Evolutionary conservation across 306 rosid genomes (phyloP), one percentile per base, ranked within the genome.

Genomic region (Cicer cuneatum): DNA sequence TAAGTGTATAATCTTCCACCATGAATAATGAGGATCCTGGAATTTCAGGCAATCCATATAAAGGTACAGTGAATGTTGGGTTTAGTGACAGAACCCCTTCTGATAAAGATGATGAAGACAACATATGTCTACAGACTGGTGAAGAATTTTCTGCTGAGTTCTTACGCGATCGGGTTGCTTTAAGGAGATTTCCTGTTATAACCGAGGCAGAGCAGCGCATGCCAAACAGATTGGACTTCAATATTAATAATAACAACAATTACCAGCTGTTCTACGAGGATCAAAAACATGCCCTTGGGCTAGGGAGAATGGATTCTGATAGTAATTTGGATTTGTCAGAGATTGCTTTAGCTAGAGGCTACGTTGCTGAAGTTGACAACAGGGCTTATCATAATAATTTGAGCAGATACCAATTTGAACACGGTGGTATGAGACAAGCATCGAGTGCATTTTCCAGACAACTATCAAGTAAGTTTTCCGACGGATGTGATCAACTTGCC

Each of bases 91-190:
- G 38, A 74, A 52, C 62, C 14, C 52, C 76, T 71, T 77, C 75
- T 40, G 86, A 75, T 47, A 59, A 45, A 43, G 71, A 51, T 53
- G 71, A 78, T 74, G 84, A 1, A 53, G 79, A 80, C 66, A 71
- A 87, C 73, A 71, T 92, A 63, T 92, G 90, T 84, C 2, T 47
- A 49, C 96, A 87, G 81, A 95, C 99, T 0, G 99, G 98, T 19
- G 98, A 92, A 86, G 99, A 90, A 82, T 95, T 95, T 81, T 86
- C 99, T 13, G 47, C 89, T 0, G 88, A 92, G 57, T 95, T 95
- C 83, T 58, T 87, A 69, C 88, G 88, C 16, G 99, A 91, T 42
- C 93, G 90, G 66, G 77, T 75, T 67, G 84, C 83, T 54, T 56
- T 78, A 56, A 84, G 96, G 78, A 84, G 92, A 80, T 47, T 89